Conservation (phyloP, 805 yeast species). For the Allodekkera sacchari region DNA sequence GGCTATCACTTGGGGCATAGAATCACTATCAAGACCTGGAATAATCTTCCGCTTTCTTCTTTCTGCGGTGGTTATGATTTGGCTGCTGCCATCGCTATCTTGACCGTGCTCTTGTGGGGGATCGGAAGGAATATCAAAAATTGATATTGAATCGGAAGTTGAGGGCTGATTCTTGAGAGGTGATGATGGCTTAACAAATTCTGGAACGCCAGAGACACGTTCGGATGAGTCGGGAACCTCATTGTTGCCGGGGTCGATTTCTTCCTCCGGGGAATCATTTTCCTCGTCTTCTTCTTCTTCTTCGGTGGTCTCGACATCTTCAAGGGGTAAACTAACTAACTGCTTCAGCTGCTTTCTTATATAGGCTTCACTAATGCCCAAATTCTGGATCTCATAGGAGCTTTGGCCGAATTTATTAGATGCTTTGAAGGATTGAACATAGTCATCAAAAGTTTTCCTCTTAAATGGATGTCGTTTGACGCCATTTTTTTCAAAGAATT, state of each 20-base stretch:
- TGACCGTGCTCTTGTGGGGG: too few species aligned
- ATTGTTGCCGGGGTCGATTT: not conserved
- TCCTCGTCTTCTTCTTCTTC: constrained; percentile 8
- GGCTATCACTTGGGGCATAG: too few species aligned
- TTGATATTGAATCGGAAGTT: not conserved
- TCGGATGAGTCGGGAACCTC: not conserved
- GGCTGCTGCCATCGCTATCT: too few species aligned
- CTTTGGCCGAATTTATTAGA: constrained; percentile 16
- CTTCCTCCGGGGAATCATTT: constrained; percentile 4
- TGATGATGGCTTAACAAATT: not conserved
- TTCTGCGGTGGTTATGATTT: too few species aligned
- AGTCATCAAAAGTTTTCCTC: constrained; percentile 20
- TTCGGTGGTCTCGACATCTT: constrained; percentile 12
- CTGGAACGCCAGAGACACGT: not conserved
- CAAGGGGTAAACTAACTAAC: constrained; percentile 10
- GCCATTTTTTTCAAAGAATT: constrained; percentile 18
- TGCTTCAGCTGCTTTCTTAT: constrained; percentile 9
- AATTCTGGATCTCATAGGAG: constrained; percentile 19
- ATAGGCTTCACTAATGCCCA: constrained; percentile 4
- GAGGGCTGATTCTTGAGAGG: constrained; percentile 4
- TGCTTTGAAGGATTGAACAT: constrained; percentile 22
- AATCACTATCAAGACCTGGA: too few species aligned
- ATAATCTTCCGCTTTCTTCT: too few species aligned
- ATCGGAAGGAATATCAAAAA: too few species aligned
- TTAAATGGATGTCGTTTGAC: constrained; percentile 22